A percentile compares a stretch with the other conserved stretches of the same genome.
These are phyloP conservation scores for Trichoderma cornu-damae DNA, from an alignment of 2,329 filamentous ascomycete species.

Conservation along the genomic window DNA sequence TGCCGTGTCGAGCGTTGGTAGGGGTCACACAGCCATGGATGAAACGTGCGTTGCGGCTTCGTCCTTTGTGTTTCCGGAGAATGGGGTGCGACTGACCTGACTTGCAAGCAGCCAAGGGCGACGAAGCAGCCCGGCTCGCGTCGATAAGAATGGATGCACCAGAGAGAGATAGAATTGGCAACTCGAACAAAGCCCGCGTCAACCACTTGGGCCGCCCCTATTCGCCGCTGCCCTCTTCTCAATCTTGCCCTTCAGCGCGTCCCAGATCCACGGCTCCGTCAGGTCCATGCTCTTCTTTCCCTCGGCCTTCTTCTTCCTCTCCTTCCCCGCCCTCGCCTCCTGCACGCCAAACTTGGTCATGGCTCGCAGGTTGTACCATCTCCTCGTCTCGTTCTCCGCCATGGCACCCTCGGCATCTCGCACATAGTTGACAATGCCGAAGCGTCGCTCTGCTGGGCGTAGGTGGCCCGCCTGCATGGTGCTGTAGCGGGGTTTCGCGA, in stretches of 20 bases:
- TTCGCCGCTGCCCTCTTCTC: slow-evolving; percentile 22
- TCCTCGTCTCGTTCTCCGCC: slow-evolving; percentile 32
- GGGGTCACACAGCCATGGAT: too few species aligned
- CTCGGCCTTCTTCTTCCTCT: slow-evolving; percentile 14
- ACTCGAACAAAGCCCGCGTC: too few species aligned
- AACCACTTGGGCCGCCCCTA: too few species aligned
- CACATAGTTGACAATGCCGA: slow-evolving; percentile 40
- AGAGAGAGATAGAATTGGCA: too few species aligned
- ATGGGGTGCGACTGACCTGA: too few species aligned
- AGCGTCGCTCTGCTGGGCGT: slow-evolving; percentile 28
- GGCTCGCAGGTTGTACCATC: slow-evolving; percentile 40
- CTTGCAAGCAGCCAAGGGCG: too few species aligned
- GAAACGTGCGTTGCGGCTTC: too few species aligned
- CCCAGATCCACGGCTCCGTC: slow-evolving; percentile 41
- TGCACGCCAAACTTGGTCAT: slow-evolving; percentile 38
- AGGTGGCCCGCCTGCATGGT: slow-evolving; percentile 38
- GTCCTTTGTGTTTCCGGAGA: background rate
- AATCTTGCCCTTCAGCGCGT: slow-evolving; percentile 33
- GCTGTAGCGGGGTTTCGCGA: slow-evolving; percentile 50
- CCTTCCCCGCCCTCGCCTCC: slow-evolving; percentile 22
- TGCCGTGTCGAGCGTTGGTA: too few species aligned
- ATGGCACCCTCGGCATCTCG: slow-evolving; percentile 29
- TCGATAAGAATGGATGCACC: too few species aligned
- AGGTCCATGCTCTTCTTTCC: slow-evolving; percentile 26
- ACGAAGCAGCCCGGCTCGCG: too few species aligned